Percentiles rank a stretch among this genome's conserved stretches.
These are phyloP conservation scores for Verticillium nonalfalfae DNA, from an alignment of 2,329 filamentous ascomycete genomes.

Conservation along the genomic window DNA sequence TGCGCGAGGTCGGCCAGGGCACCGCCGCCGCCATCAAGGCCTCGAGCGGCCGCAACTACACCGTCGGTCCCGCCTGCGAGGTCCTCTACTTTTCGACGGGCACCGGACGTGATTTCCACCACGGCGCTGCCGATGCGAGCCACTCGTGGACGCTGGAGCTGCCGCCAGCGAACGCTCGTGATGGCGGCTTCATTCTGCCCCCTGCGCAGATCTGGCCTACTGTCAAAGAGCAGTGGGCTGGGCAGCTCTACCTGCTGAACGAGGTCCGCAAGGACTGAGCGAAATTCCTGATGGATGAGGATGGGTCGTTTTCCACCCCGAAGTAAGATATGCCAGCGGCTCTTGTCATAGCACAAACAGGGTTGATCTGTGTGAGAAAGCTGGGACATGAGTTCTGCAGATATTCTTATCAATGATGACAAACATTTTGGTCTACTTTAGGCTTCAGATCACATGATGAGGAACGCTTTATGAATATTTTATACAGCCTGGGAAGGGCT, in stretches of 20 bases:
- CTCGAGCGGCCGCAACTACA: slow-evolving; percentile 10
- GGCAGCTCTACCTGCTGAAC: slow-evolving; percentile 1
- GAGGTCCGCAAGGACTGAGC: neutral
- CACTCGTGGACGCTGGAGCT: slow-evolving; percentile 17
- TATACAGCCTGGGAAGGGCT: too few relatives aligned
- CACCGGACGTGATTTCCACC: slow-evolving; percentile 13
- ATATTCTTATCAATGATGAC: too few relatives aligned
- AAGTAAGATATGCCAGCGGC: too few relatives aligned
- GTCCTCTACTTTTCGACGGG: slow-evolving; percentile 15
- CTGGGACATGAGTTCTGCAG: too few relatives aligned
- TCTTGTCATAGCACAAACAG: too few relatives aligned
- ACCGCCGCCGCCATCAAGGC: slow-evolving; percentile 33
- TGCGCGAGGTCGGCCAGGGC: slow-evolving; percentile 21
- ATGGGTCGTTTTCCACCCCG: too few relatives aligned
- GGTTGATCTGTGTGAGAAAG: too few relatives aligned
- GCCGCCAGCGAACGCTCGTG: slow-evolving; percentile 6
- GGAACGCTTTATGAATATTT: too few relatives aligned
- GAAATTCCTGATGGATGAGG: too few relatives aligned
- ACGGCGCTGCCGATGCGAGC: slow-evolving; percentile 13
- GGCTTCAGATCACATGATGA: too few relatives aligned
- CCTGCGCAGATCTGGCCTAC: slow-evolving; percentile 14
- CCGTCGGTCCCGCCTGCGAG: slow-evolving; percentile 14
- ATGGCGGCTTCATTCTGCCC: slow-evolving; percentile 13
- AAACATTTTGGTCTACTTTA: too few relatives aligned
- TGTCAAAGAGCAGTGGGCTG: slow-evolving; percentile 15